These are phyloP conservation scores for Scortechinia acanthostroma DNA, from an alignment of 2,329 filamentous ascomycete genomes.

Conservation along the genomic window DNA sequence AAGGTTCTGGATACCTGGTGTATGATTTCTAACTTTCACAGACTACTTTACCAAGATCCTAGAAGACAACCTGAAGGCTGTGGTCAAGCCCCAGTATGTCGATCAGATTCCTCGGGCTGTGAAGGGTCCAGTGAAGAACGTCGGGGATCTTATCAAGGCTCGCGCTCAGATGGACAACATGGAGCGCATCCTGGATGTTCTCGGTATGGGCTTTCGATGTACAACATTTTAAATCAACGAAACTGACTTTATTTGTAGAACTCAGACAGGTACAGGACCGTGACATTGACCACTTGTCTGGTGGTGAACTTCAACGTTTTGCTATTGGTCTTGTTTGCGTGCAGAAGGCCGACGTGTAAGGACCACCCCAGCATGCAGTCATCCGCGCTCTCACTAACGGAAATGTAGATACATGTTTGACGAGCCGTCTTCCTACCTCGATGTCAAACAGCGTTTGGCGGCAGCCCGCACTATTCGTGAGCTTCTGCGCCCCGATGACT, in stretches of 20 bases:
- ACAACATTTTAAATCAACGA: no score
- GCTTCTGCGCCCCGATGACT: constrained; percentile 80
- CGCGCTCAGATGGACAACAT: constrained; percentile 73
- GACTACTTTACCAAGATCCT: constrained; percentile 98
- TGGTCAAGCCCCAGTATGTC: constrained; percentile 98
- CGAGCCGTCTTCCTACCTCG: constrained; percentile 95
- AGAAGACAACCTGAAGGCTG: constrained; percentile 92
- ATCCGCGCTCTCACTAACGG: not conserved
- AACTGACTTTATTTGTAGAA: constrained; percentile 42
- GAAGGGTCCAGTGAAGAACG: constrained; percentile 72
- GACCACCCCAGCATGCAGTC: not conserved
- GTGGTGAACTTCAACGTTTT: constrained; percentile 96
- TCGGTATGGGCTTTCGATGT: constrained; percentile 38
- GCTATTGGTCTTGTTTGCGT: constrained; percentile 94
- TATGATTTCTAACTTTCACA: constrained; percentile 23
- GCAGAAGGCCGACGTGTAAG: constrained; percentile 76
- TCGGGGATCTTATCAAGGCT: constrained; percentile 71
- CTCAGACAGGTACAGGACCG: constrained; percentile 84
- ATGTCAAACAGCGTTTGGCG: constrained; percentile 96
- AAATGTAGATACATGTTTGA: constrained; percentile 81
- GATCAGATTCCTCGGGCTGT: constrained; percentile 95
- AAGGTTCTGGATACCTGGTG: no score
- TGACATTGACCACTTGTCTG: constrained; percentile 82
- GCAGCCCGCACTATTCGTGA: constrained; percentile 89
- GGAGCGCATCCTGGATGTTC: constrained; percentile 72